Evolutionary conservation across 2,329 filamentous ascomycete species (phyloP).

Genomic region (Chalaropsis ovoidea): DNA sequence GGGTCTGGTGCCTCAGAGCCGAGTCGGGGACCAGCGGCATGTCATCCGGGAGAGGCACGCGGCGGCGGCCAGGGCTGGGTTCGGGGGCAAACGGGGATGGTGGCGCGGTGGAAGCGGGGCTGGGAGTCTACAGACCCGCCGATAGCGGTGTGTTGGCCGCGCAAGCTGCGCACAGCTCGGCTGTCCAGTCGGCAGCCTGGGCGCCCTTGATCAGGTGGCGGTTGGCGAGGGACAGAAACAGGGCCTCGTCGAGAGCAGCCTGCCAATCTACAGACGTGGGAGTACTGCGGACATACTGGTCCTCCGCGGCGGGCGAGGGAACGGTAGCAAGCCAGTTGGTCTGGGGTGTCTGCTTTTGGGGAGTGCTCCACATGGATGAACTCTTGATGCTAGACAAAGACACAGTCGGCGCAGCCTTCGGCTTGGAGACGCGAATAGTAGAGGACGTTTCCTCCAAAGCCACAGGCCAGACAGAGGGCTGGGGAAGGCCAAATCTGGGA

Average conservation of each 20-base stretch:
- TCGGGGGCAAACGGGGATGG: not conserved
- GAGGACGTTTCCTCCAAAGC: constrained; percentile 15
- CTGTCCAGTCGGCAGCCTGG: not conserved
- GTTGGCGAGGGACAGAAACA: constrained; percentile 23
- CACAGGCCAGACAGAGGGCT: constrained; percentile 32
- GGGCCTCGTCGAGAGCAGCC: constrained; percentile 34
- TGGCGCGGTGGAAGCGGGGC: not conserved
- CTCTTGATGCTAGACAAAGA: constrained; percentile 8
- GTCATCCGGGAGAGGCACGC: constrained; percentile 3
- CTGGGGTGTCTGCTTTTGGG: not conserved
- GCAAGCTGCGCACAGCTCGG: not conserved
- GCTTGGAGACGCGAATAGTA: constrained; percentile 28
- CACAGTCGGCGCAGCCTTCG: constrained; percentile 16
- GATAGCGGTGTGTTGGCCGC: not conserved
- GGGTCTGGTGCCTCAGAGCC: constrained; percentile 2
- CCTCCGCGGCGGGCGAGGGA: not conserved
- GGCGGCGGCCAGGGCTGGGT: not conserved
- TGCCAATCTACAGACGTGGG: constrained; percentile 30
- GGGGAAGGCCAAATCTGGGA: constrained; percentile 29
- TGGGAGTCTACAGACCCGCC: constrained; percentile 17
- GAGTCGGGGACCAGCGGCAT: not conserved
- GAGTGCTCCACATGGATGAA: constrained; percentile 3
- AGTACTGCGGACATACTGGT: constrained; percentile 26
- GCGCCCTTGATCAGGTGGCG: not conserved
- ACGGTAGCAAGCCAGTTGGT: not conserved